These are phyloP conservation scores for Chaetomium strumarium DNA, from an alignment of 2,329 filamentous ascomycete species.

Conservation along the genomic window DNA sequence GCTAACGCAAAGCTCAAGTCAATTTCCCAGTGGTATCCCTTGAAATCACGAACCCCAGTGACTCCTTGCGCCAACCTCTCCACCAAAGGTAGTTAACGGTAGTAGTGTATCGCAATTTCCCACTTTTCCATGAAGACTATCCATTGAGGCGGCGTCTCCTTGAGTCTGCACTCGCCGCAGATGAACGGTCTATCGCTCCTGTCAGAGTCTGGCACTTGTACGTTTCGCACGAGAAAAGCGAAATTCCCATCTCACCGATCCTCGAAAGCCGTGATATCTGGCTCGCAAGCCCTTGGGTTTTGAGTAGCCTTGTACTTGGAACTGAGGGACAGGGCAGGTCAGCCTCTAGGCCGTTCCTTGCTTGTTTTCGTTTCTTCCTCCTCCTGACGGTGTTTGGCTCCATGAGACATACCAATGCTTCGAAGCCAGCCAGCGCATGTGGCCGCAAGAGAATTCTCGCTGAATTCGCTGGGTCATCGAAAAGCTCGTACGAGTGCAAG, in stretches of 20 bases:
- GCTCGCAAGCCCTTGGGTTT: background rate
- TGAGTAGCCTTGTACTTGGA: background rate
- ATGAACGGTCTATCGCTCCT: background rate
- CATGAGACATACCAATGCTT: conserved; percentile 1
- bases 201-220: background rate
- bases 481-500: too few species aligned
- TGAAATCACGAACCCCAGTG: too few species aligned
- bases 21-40: too few species aligned
- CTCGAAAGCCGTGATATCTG: conserved; percentile 9
- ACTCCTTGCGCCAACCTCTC: background rate
- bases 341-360: background rate
- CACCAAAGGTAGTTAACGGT: background rate
- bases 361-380: background rate
- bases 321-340: background rate
- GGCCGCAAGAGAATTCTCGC: conserved; percentile 10
- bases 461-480: background rate
- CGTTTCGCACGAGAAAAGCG: background rate
- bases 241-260: background rate
- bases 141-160: background rate
- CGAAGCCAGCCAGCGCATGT: conserved; percentile 4
- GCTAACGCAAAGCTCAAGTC: too few species aligned
- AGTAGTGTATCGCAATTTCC: background rate
- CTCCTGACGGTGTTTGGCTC: background rate
- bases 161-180: conserved; percentile 8
- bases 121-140: background rate